Evolutionary conservation across 176 grass and related monocot genomes (phyloP).

Genomic region (Raddia distichophylla): DNA sequence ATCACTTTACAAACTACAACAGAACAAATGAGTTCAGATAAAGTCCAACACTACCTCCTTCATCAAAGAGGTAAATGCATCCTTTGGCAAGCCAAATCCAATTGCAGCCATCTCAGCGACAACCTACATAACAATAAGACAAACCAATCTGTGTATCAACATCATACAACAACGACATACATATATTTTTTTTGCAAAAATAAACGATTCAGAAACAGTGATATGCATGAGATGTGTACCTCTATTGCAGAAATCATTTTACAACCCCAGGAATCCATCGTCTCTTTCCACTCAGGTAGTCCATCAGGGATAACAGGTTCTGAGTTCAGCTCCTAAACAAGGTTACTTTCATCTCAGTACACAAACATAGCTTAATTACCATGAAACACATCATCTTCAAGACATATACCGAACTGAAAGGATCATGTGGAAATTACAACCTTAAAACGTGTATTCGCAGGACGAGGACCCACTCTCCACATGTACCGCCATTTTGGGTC

Average conservation of each 20-base stretch:
- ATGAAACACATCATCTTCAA: neutral
- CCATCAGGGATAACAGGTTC: slow-evolving; percentile 96
- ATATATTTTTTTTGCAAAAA: neutral
- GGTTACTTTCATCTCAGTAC: slow-evolving; percentile 9
- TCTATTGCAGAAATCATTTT: slow-evolving; percentile 98
- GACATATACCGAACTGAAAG: neutral
- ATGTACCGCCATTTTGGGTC: slow-evolving; percentile 99
- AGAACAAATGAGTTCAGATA: neutral
- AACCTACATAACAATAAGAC: slow-evolving; percentile 46
- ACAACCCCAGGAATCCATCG: slow-evolving; percentile 89
- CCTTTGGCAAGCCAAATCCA: slow-evolving; percentile 84
- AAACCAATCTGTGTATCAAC: neutral
- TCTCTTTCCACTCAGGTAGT: slow-evolving; percentile 94
- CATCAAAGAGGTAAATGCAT: slow-evolving; percentile 97
- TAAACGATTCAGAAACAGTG: neutral
- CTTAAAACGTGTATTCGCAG: slow-evolving; percentile 71
- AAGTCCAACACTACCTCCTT: slow-evolving; percentile 65
- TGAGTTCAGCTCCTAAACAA: slow-evolving; percentile 82
- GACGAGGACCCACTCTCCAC: slow-evolving; percentile 95
- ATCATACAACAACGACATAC: neutral
- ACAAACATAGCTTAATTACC: neutral
- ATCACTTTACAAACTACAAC: neutral
- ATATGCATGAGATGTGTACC: slow-evolving; percentile 33
- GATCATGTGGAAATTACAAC: slow-evolving; percentile 40
- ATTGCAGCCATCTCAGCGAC: slow-evolving; percentile 97